Base-by-base conservation (phyloP, 75 land plant genomes). In the Pinus taeda region DNA sequence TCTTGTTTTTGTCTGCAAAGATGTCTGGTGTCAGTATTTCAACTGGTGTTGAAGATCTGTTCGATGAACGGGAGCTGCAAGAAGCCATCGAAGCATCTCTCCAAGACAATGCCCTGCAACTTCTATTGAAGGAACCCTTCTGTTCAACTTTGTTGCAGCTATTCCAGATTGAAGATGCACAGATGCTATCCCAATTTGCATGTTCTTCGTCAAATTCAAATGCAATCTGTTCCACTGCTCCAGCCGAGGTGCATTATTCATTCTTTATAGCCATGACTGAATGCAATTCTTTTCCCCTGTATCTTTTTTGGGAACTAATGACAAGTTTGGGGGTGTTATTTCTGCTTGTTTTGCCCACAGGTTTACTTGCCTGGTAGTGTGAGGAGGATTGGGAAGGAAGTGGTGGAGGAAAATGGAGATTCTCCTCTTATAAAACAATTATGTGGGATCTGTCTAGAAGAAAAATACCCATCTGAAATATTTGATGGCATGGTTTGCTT, bases 401-500 rank as follows among this genome's bases (percentile, higher is more conserved):
- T 20, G 13, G 49, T 20, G 13, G 53, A 45, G 9, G 1, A 45
- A 45, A 45, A 8, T 45, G 53, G 1, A 45, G 53, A 6, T 45
- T 45, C 53, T 45, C 53, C 53, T 45, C 53, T 45, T 45, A 1
- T 13, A 14, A 6, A 18, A 6, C 5, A n/a, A 26, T 18, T 56
- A 74, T 85, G 90, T 62, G 80, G 74, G 24, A 85, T 88, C 15
- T 88, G 90, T 77, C 66, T 77, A 17, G 85, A 88, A 30, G 3
- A 36, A 30, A 76, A 57, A 57, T 69, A 74, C 1, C 13, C 15
- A 18, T 4, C 20, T 20, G 83, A 81, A 3, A 12, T 45, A 6
- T 79, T 85, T 55, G 49, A 12, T 12, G n/a, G 58, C 13, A 22
- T 58, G 21, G 73, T 77, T 3, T 90, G 93, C 56, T n/a, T 21